Evolutionary conservation across 2,329 filamentous ascomycete genomes (phyloP).

Genomic region (Hymenoscyphus fraxineus): DNA sequence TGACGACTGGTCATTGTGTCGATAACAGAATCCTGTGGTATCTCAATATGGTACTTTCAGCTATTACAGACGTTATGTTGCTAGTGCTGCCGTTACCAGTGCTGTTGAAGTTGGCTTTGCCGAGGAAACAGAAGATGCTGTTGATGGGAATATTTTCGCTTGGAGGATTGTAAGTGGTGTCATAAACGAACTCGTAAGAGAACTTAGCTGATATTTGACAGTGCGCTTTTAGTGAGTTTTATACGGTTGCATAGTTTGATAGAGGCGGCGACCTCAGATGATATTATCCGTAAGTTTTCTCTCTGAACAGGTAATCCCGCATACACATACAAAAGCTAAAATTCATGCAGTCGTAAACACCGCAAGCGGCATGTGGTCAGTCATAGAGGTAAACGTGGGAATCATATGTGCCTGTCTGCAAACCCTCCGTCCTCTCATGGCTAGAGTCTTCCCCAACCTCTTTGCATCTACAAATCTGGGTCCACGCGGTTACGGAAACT

Average conservation of each 20-base stretch:
- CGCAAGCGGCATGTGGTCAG: slow-evolving; percentile 31
- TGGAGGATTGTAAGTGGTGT: slow-evolving; percentile 25
- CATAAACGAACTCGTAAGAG: not conserved
- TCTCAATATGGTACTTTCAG: slow-evolving; percentile 22
- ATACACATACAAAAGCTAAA: not conserved
- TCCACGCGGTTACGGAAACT: not conserved
- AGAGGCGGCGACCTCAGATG: slow-evolving; percentile 8
- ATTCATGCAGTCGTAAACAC: slow-evolving; percentile 10
- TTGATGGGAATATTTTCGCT: slow-evolving; percentile 24
- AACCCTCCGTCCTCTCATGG: slow-evolving; percentile 56
- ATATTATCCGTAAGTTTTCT: slow-evolving; percentile 17
- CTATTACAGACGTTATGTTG: slow-evolving; percentile 22
- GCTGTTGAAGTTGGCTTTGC: slow-evolving; percentile 18
- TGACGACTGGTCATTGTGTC: slow-evolving; percentile 11
- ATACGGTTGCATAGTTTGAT: slow-evolving; percentile 20
- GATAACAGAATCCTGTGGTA: slow-evolving; percentile 19
- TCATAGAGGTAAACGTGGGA: slow-evolving; percentile 35
- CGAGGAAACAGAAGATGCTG: slow-evolving; percentile 21
- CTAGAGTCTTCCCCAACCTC: slow-evolving; percentile 15
- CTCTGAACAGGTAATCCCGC: not conserved
- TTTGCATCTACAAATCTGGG: not conserved
- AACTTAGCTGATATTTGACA: slow-evolving; percentile 5
- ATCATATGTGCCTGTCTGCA: slow-evolving; percentile 56
- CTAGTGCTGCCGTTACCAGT: slow-evolving; percentile 22
- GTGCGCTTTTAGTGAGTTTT: slow-evolving; percentile 22